Conservation (phyloP, 1,139 yeast species). For the Geotrichum restrictum region DNA sequence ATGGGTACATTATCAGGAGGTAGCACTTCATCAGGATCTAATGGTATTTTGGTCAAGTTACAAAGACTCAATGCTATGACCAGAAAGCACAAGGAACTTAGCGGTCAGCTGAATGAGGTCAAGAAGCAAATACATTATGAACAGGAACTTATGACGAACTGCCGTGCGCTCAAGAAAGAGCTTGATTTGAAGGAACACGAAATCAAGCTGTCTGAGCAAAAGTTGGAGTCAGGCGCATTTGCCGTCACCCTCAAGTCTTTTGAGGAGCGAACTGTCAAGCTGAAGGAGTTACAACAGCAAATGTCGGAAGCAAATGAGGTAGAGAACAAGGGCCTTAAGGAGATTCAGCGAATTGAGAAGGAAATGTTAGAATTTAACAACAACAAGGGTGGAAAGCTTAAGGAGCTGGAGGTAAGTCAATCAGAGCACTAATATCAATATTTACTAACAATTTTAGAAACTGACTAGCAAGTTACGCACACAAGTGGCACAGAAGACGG, state of each 20-base stretch:
- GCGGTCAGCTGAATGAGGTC: slow-evolving; percentile 44
- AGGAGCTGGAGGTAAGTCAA: slow-evolving; percentile 57
- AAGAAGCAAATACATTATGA: slow-evolving; percentile 46
- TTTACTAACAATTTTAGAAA: slow-evolving; percentile 17
- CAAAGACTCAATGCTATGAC: slow-evolving; percentile 62
- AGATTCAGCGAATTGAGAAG: slow-evolving; percentile 56
- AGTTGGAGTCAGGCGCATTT: slow-evolving; percentile 58
- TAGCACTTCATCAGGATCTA: slow-evolving; percentile 48
- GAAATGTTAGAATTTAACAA: slow-evolving; percentile 80
- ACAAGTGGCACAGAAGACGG: slow-evolving; percentile 40
- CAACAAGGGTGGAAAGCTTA: slow-evolving; percentile 77
- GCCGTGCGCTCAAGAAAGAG: slow-evolving; percentile 60
- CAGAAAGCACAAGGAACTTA: slow-evolving; percentile 42
- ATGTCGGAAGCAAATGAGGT: slow-evolving; percentile 41
- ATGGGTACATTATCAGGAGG: slow-evolving; percentile 96
- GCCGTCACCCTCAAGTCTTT: slow-evolving; percentile 50
- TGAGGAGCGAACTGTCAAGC: slow-evolving; percentile 49
- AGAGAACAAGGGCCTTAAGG: slow-evolving; percentile 38
- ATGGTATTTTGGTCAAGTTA: slow-evolving; percentile 59
- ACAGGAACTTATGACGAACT: slow-evolving; percentile 48
- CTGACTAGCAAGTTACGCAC: slow-evolving; percentile 20
- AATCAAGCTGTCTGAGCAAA: slow-evolving; percentile 56
- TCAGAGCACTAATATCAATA: neutral
- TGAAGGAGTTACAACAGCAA: slow-evolving; percentile 44
- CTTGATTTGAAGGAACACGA: slow-evolving; percentile 67